phyloP scores from a whole-genome alignment of 805 yeast species.

The Saturnispora saitoi region DNA sequence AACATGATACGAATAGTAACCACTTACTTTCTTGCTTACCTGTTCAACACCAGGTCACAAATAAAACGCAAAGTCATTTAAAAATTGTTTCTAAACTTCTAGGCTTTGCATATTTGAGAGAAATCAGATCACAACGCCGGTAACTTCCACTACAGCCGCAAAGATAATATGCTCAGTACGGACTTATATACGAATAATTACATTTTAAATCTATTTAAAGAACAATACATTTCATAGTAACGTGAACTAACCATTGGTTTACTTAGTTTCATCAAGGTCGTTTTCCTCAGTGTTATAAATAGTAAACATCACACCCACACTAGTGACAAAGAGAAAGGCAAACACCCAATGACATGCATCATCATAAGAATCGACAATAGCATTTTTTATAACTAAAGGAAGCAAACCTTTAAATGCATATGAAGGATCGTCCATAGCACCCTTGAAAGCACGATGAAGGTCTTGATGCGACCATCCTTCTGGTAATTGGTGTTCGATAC shows the following conservation, averaged over 20 bases:
- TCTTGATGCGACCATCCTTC: constrained; percentile 1
- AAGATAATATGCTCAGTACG: no score
- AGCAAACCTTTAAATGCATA: constrained; percentile 25
- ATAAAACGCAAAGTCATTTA: no score
- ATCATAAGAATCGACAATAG: constrained; percentile 42
- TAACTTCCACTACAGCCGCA: no score
- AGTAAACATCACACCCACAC: constrained; percentile 8
- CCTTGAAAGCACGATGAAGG: constrained; percentile 9
- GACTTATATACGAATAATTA: no score
- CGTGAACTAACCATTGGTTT: not conserved
- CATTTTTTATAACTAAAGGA: constrained; percentile 25
- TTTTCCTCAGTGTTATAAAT: constrained; percentile 14
- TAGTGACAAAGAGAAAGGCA: constrained; percentile 28
- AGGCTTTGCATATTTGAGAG: no score
- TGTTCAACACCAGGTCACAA: no score
- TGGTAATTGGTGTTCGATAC: constrained; percentile 7
- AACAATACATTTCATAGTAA: no score
- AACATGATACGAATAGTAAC: no score
- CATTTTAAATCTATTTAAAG: no score
- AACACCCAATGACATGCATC: constrained; percentile 46
- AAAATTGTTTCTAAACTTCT: no score
- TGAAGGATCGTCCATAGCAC: constrained; percentile 18
- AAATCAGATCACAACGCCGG: no score
- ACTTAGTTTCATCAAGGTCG: constrained; percentile 6
- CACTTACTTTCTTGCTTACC: no score